These are phyloP conservation scores for Phytophthora niederhauseri DNA, from an alignment of 352 stramenopile genomes.

Conservation along the genomic window DNA sequence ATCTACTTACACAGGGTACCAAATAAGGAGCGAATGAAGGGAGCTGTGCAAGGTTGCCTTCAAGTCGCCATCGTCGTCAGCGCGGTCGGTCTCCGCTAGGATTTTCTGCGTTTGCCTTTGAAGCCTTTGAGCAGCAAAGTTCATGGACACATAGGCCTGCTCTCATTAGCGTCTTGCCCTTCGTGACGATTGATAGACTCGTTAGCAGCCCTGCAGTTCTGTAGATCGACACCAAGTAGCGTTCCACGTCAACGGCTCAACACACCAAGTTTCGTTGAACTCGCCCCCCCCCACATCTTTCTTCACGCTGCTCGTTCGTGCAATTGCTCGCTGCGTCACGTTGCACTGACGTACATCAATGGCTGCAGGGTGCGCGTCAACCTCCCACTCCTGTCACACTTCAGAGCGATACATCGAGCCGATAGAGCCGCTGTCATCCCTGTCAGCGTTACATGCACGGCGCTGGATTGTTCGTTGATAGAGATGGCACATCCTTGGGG, in stretches of 20 bases:
- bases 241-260: too few species aligned
- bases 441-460: too few species aligned
- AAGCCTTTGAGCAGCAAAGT: not conserved
- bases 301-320: constrained; percentile 7
- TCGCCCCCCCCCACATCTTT: not conserved
- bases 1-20: not conserved
- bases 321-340: constrained; percentile 24
- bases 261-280: too few species aligned
- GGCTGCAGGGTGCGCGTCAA: constrained; percentile 5
- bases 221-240: too few species aligned
- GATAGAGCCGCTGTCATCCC: not conserved
- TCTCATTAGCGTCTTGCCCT: not conserved
- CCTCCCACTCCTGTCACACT: constrained; percentile 20
- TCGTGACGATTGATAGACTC: not conserved
- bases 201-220: too few species aligned
- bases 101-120: constrained; percentile 17
- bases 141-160: not conserved
- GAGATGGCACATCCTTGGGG: not conserved
- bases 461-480: not conserved
- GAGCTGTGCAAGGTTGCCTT: not conserved
- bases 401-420: constrained; percentile 1
- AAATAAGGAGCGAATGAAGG: not conserved
- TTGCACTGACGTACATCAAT: constrained; percentile 16
- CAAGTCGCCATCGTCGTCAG: constrained; percentile 32
- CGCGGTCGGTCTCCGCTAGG: constrained; percentile 13